Percentiles rank a stretch among this genome's conserved stretches.
These are phyloP conservation scores for Santalum album DNA, from an alignment of 164 flowering plant species.

Conservation along the genomic window DNA sequence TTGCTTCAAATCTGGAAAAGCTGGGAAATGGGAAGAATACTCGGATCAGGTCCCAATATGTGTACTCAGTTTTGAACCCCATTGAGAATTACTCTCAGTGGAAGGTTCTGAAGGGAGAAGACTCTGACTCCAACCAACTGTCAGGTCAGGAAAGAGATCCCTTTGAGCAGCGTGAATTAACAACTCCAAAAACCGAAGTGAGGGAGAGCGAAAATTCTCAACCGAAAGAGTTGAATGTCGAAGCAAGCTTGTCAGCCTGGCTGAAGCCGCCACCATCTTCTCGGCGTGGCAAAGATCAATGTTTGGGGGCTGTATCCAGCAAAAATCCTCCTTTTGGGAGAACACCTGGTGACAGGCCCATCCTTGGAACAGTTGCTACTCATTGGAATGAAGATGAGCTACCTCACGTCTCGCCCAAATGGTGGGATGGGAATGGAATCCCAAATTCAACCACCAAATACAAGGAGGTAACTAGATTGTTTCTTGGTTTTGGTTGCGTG, in stretches of 20 bases:
- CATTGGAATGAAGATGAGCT: slow-evolving; percentile 65
- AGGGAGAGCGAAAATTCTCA: slow-evolving; percentile 10
- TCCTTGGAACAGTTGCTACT: slow-evolving; percentile 73
- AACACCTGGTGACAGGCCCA: slow-evolving; percentile 63
- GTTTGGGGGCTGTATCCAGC: slow-evolving; percentile 5
- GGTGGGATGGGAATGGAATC: slow-evolving; percentile 96
- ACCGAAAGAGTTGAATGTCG: slow-evolving; percentile 27
- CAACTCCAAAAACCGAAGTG: slow-evolving; percentile 11
- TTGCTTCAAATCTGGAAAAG: slow-evolving; percentile 31
- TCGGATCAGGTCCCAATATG: slow-evolving; percentile 69
- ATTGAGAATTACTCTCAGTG: slow-evolving; percentile 32
- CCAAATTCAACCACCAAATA: slow-evolving; percentile 94
- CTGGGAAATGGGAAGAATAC: slow-evolving; percentile 28
- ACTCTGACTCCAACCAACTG: slow-evolving; percentile 9
- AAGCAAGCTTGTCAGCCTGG: slow-evolving; percentile 57
- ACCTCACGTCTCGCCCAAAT: slow-evolving; percentile 40
- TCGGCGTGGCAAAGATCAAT: slow-evolving; percentile 15
- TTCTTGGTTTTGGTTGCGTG: background rate
- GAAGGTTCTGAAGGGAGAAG: slow-evolving; percentile 39
- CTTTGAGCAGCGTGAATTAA: slow-evolving; percentile 15
- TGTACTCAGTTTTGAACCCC: slow-evolving; percentile 49
- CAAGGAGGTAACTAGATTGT: slow-evolving; percentile 57
- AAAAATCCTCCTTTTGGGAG: slow-evolving; percentile 20
- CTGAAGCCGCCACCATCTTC: slow-evolving; percentile 30
- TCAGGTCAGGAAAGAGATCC: slow-evolving; percentile 20